Evolutionary conservation across 1,284 basidiomycete species (phyloP), one percentile per base, ranked within the genome.

Genomic region (Cystobasidiaceae sp.): DNA sequence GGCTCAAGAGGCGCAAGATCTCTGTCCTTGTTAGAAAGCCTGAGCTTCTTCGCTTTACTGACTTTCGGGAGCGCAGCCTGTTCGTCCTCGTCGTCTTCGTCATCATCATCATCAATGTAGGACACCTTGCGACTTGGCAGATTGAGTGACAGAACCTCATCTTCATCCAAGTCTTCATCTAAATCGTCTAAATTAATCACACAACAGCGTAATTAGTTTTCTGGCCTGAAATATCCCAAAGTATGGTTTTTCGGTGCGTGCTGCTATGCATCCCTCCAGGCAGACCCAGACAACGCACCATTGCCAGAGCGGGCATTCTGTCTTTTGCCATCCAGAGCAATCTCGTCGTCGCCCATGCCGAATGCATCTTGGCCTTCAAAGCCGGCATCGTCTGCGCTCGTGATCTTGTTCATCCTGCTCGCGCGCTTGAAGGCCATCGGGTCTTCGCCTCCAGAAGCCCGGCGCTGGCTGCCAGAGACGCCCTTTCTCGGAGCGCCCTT

Each of bases 161-260:
- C 34, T 33, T 33, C 37, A 27, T 48, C 48, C 46, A 43, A 63
- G 57, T 59, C 61, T 17, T 67, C 55, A 23, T 70, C 71, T 27
- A 70, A 69, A 13, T 72, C 67, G 19, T 50, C 58, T 56, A n/a
- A 69, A n/a, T n/a, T 44, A 13, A 17, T 17, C 25, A 56, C 8
- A n/a, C n/a, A n/a, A n/a, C n/a, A n/a, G n/a, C n/a, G n/a, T n/a
- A n/a, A n/a, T n/a, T n/a, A n/a, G n/a, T n/a, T n/a, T n/a, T n/a
- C n/a, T n/a, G n/a, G n/a, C n/a, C n/a, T n/a, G n/a, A n/a, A n/a
- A n/a, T n/a, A n/a, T n/a, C n/a, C n/a, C n/a, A n/a, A n/a, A n/a
- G n/a, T n/a, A n/a, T n/a, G n/a, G n/a, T n/a, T n/a, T n/a, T n/a
- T n/a, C n/a, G n/a, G n/a, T n/a, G n/a, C n/a, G n/a, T n/a, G n/a